Evolutionary conservation across 495 filamentous ascomycete genomes (phyloP), one percentile per base, ranked within the genome.

Genomic region (Symbiotaphrina buchneri): DNA sequence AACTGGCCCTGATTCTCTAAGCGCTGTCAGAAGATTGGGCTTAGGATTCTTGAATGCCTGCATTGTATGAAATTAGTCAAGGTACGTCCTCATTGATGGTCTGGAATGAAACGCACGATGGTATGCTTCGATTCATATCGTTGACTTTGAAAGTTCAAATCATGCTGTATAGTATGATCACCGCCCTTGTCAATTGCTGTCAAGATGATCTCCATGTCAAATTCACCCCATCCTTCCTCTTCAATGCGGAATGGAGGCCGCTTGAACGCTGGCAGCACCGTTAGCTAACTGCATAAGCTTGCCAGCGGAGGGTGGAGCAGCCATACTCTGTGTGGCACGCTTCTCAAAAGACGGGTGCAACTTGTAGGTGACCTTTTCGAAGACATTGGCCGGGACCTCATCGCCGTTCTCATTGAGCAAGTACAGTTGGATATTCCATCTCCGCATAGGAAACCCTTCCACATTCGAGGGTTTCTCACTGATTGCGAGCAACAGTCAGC

Each of bases 211-310:
- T 62, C 58, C 79, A 95, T 85, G 45, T 95, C 90, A 46, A 99
- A 99, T 54, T 99, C 90, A 44, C 90, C 90, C 90, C 90, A 99
- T 42, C 90, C 90, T 51, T 90, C 74, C 51, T 99, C 90, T 32
- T 67, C 55, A 47, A 92, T 87, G 16, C 66, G 65, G 58, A 95
- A 99, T 0, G 87, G 87, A 0, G 81, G 72, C 22, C 71, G 71
- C 43, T 70, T 72, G 59, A 85, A 65, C 5, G 68, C 81, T 13
- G 11, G 5, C 8, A 18, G 15, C 7, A 11, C 33, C 15, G 18
- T 10, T 19, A 18, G 10, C 15, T 28, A 29, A n/a, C 29, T 19
- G 5, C 8, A 15, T 31, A 28, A 33, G n/a, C 13, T 15, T 22
- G 18, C 21, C 17, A 44, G 27, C 10, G 39, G 20, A 15, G 24